Evolutionary conservation across 495 filamentous ascomycete genomes (phyloP), one percentile per base, ranked within the genome.

Genomic region (Alectoria sarmentosa): DNA sequence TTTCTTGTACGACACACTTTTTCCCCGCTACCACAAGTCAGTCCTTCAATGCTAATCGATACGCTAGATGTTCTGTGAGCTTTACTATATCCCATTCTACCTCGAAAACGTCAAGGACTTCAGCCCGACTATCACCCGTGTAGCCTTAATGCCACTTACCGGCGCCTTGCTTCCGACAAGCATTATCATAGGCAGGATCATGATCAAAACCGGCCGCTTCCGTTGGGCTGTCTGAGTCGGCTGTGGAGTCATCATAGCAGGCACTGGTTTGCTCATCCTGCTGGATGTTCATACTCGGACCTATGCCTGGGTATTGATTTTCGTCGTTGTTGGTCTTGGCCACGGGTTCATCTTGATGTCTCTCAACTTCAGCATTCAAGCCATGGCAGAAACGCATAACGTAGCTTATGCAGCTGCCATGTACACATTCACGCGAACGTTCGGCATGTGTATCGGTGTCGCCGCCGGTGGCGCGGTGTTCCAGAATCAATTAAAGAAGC

Each of bases 391-490:
- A 7, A 70, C 70, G 14, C 73, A 77, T 17, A 78, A 84, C 41
- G 77, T 79, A 30, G 80, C 80, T 2, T 76, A 77, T 26, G 84
- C 83, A 0, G 79, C 79, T 1, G 79, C 78, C 46, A 81, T 86
- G 71, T 85, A 86, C 62, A 78, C 80, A 28, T 86, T 88, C 63
- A 75, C 83, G 62, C 78, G 85, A 3, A 78, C 80, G 0, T 77
- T 85, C 71, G 87, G 86, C 19, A 86, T 87, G 80, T 81, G 83
- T 19, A 66, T 87, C 30, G 86, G 86, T 9, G 78, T 89, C 17
- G 85, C 84, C 19, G 75, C 88, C 32, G 81, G 83, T 15, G 84
- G 83, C 19, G 77, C 80, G 7, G 75, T 85, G 9, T 83, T 88
- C 67, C 80, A 88, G 67, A 87, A 84, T 65, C 10, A 21, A 7